Evolutionary conservation across 139 green algal genomes (phyloP), one percentile per base, ranked within the genome.

Genomic region (Asterochloris erici): DNA sequence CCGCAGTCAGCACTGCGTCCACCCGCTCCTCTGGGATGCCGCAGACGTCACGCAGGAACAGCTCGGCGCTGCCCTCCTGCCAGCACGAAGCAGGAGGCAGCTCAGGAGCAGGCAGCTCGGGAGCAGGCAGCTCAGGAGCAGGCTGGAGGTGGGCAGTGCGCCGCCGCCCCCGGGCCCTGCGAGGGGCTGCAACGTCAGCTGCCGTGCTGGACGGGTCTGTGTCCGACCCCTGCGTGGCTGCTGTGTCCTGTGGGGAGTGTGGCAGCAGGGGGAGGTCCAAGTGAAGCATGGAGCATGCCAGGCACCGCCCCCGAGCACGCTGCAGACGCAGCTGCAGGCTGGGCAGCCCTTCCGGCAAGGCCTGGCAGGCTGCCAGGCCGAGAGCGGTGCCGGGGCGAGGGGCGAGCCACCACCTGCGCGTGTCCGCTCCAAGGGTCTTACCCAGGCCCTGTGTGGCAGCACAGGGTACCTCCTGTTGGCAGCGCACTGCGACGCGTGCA

Each of bases 1-100:
- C 90, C 26, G 54, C 68, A 17, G 69, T 78, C 26, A 94, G 84
- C 29, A 91, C 79, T 11, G 24, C 63, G 70, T 91, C 79, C 15
- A 92, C 87, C 63, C 86, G 66, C 10, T 84, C 79, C 13, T 85
- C 74, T 6, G 88, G 86, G 12, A 94, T 74, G 26, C 89, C 90
- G 38, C 83, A 86, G 29, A 87, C 63, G 12, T 90, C 79, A 6
- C 77, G 66, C 47, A 93, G 81, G 80, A 85, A 92, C 12, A 74
- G 77, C 86, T 92, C 87, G 28, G 91, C 81, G 77, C 83, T 88
- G 61, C 86, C 86, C 38, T 88, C 84, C 88, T 92, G 84, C 76
- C 63, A 14, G 74, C 14, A 11, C 17, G 19, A 26, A 73, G 14
- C 27, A 66, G 69, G 54, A 68, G 27, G 73, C 73, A 81, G 17